Evolutionary conservation across 176 grass and related monocot genomes (phyloP).

Genomic region (Elaeis guineensis): DNA sequence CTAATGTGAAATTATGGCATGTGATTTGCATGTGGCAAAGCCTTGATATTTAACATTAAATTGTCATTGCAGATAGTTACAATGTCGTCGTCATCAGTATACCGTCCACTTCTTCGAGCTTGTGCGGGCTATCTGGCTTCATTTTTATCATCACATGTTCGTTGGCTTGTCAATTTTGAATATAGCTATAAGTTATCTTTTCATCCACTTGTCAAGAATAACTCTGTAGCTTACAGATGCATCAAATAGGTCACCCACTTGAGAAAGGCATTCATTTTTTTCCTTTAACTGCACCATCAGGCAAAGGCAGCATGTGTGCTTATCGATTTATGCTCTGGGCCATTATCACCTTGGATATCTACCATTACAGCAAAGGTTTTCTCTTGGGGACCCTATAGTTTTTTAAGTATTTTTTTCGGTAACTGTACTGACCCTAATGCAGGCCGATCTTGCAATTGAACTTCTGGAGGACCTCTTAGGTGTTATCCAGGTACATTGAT

Average conservation of each 20-base stretch:
- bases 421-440: slow-evolving; percentile 14
- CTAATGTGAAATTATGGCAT: neutral
- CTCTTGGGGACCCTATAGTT: slow-evolving; percentile 19
- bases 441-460: slow-evolving; percentile 86
- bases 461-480: slow-evolving; percentile 66
- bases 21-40: neutral
- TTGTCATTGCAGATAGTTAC: slow-evolving; percentile 62
- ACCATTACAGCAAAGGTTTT: slow-evolving; percentile 71
- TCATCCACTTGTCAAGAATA: too few relatives aligned
- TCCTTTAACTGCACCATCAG: slow-evolving; percentile 38
- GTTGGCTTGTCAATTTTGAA: slow-evolving; percentile 29
- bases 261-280: slow-evolving; percentile 12
- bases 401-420: slow-evolving; percentile 7
- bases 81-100: slow-evolving; percentile 75
- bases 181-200: neutral
- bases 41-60: slow-evolving; percentile 2
- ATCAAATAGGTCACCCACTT: slow-evolving; percentile 1
- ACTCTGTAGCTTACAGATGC: too few relatives aligned
- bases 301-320: slow-evolving; percentile 84
- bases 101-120: slow-evolving; percentile 68
- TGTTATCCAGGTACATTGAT: slow-evolving; percentile 66
- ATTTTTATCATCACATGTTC: slow-evolving; percentile 67
- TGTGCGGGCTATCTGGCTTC: slow-evolving; percentile 96
- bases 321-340: slow-evolving; percentile 80
- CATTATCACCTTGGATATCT: slow-evolving; percentile 78